phyloP scores from a whole-genome alignment of 1,139 yeast species.

The Scheffersomyces lignicola region DNA sequence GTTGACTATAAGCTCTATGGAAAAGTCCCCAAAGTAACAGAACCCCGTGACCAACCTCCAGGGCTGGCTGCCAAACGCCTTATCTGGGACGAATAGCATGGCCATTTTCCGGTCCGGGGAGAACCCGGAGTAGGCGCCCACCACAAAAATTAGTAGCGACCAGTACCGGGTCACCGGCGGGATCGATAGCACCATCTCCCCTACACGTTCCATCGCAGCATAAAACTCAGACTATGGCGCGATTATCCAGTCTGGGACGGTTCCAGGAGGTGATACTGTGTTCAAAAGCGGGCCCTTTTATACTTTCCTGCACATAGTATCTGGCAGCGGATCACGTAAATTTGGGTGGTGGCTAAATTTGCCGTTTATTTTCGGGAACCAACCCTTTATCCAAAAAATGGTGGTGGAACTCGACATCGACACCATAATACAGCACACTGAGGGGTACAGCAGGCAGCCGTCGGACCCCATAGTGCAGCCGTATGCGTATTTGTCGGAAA shows the following conservation, averaged over 20 bases:
- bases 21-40: slow-evolving; percentile 30
- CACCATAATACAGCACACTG: slow-evolving; percentile 6
- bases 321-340: no score
- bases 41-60: slow-evolving; percentile 42
- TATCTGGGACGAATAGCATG: slow-evolving; percentile 24
- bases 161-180: slow-evolving; percentile 39
- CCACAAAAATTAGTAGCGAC: slow-evolving; percentile 21
- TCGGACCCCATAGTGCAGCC: slow-evolving; percentile 22
- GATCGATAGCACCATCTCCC: slow-evolving; percentile 6
- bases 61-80: slow-evolving; percentile 27
- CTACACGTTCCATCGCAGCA: slow-evolving; percentile 3
- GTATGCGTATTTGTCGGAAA: slow-evolving; percentile 26
- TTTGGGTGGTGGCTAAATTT: no score
- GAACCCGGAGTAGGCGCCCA: slow-evolving; percentile 18
- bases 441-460: slow-evolving; percentile 6
- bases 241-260: no score
- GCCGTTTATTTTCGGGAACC: no score
- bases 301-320: no score
- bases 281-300: no score
- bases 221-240: no score
- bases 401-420: slow-evolving; percentile 8
- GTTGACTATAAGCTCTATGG: slow-evolving; percentile 19
- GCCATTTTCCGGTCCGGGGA: slow-evolving; percentile 15
- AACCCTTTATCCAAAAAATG: no score
- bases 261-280: no score